Evolutionary conservation across 306 rosid species (phyloP).

Genomic region (Fragaria nilgerrensis): DNA sequence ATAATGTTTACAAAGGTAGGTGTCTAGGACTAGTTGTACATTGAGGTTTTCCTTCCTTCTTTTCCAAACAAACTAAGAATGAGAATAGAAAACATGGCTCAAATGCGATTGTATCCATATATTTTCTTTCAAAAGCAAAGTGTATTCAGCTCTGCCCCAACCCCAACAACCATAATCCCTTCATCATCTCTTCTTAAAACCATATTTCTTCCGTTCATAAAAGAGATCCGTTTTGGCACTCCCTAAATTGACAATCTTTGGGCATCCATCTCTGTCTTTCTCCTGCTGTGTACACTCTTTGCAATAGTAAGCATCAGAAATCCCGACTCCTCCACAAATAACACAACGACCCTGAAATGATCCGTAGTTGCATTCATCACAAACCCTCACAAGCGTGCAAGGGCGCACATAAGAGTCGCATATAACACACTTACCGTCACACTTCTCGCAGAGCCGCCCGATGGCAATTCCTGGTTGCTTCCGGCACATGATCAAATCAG

Average conservation of each 20-base stretch:
- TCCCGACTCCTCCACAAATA: constrained; percentile 89
- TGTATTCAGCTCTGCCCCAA: background rate
- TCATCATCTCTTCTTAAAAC: constrained; percentile 84
- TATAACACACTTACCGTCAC: constrained; percentile 84
- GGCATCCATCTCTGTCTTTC: constrained; percentile 95
- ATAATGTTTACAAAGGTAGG: too few relatives aligned
- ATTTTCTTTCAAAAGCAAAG: background rate
- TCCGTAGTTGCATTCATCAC: constrained; percentile 83
- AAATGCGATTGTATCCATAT: background rate
- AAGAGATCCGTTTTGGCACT: constrained; percentile 84
- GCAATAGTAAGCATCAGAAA: constrained; percentile 91
- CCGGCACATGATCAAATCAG: constrained; percentile 89
- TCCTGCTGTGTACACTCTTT: constrained; percentile 97
- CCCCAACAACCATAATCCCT: background rate
- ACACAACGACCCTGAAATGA: constrained; percentile 86
- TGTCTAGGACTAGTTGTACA: background rate
- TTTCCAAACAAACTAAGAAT: background rate
- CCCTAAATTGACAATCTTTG: constrained; percentile 85
- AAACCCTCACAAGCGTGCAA: constrained; percentile 83
- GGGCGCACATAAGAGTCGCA: constrained; percentile 91
- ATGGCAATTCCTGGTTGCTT: constrained; percentile 90
- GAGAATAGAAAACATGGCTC: background rate
- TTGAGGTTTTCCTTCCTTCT: background rate
- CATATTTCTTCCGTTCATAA: constrained; percentile 88
- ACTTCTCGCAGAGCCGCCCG: constrained; percentile 80